phyloP scores from a whole-genome alignment of 164 flowering plant genomes.

The Stephania yunnanensis region DNA sequence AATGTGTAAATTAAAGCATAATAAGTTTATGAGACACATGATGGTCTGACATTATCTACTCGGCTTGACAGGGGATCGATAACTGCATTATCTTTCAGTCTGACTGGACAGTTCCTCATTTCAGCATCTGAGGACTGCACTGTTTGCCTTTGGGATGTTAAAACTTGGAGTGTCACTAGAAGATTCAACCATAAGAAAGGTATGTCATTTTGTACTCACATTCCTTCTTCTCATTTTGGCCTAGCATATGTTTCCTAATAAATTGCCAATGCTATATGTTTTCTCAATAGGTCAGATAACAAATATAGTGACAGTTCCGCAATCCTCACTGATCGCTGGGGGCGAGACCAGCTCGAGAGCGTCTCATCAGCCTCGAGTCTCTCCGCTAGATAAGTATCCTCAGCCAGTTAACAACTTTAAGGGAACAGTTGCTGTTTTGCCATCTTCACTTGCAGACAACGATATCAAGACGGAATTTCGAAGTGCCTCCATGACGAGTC shows the following conservation, averaged over 20 bases:
- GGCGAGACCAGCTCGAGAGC: constrained; percentile 23
- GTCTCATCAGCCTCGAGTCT: constrained; percentile 20
- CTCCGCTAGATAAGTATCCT: constrained; percentile 46
- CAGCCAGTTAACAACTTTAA: constrained; percentile 17
- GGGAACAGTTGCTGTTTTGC: constrained; percentile 23
- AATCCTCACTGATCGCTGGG: constrained; percentile 23
- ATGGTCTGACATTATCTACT: background rate
- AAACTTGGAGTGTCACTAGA: constrained; percentile 21
- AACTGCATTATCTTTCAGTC: constrained; percentile 41
- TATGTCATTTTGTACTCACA: constrained; percentile 3
- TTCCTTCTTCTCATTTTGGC: background rate
- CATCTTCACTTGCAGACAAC: constrained; percentile 22
- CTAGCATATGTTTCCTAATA: background rate
- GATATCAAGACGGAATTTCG: constrained; percentile 9
- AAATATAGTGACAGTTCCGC: constrained; percentile 38
- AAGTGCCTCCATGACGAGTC: constrained; percentile 22
- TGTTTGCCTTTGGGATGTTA: constrained; percentile 48
- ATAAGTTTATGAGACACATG: too few species aligned
- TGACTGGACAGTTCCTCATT: constrained; percentile 28
- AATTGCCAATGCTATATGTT: background rate
- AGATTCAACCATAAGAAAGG: constrained; percentile 47
- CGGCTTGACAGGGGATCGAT: constrained; percentile 37
- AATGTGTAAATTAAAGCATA: too few species aligned
- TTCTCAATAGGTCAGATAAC: constrained; percentile 37
- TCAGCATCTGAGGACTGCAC: constrained; percentile 56